Evolutionary conservation across 148 eudicot genomes (phyloP).

Genomic region (Polygonum maritimum): DNA sequence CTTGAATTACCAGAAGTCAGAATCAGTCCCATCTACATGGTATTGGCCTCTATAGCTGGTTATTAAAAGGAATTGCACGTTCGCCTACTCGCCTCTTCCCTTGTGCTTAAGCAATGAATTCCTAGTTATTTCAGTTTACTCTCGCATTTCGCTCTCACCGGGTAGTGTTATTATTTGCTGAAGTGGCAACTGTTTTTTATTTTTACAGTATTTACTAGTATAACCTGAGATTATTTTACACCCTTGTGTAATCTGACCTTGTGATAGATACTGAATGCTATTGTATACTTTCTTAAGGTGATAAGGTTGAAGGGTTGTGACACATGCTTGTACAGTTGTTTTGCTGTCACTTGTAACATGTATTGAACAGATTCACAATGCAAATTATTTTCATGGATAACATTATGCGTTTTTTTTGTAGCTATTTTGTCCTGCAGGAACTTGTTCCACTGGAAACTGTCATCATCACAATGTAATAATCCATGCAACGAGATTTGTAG

Average conservation of each 20-base stretch:
- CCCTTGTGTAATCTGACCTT: neutral
- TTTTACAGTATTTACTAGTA: neutral
- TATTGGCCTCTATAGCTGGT: neutral
- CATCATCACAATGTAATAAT: neutral
- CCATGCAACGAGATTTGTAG: neutral
- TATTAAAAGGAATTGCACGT: neutral
- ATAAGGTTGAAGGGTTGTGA: neutral
- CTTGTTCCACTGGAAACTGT: neutral
- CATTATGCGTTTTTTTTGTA: neutral
- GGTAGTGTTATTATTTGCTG: neutral
- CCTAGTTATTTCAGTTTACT: neutral
- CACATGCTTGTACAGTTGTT: neutral
- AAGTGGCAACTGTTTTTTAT: neutral
- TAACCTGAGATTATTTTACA: no score
- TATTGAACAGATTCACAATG: neutral
- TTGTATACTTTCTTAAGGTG: neutral
- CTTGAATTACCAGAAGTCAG: neutral
- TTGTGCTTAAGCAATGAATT: neutral
- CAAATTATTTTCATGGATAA: neutral
- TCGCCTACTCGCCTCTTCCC: neutral
- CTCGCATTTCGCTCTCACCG: neutral
- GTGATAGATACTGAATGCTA: neutral
- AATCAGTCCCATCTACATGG: neutral
- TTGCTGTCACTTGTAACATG: neutral
- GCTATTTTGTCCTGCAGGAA: conserved; percentile 1